Evolutionary conservation across 2,329 filamentous ascomycete species (phyloP).

Genomic region (Nemania sp.): DNA sequence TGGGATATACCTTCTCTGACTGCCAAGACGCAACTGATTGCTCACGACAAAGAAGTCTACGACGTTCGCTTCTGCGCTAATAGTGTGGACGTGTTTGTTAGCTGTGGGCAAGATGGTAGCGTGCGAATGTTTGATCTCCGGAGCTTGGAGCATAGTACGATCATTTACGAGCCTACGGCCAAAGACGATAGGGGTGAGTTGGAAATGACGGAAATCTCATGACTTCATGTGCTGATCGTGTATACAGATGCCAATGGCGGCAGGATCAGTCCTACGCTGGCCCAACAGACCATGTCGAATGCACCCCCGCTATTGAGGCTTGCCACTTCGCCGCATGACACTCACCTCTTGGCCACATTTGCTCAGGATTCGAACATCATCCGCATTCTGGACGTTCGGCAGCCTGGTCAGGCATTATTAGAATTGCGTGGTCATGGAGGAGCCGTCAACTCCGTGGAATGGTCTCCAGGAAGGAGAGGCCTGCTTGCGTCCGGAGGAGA

Average conservation of each 20-base stretch:
- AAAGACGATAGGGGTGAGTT: conserved; percentile 73
- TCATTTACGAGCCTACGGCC: conserved; percentile 95
- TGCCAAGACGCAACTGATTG: conserved; percentile 96
- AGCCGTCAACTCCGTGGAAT: conserved; percentile 90
- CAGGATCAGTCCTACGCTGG: conserved; percentile 72
- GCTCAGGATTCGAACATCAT: conserved; percentile 90
- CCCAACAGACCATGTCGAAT: conserved; percentile 75
- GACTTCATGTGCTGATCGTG: conserved; percentile 7
- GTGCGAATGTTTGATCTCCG: conserved; percentile 98
- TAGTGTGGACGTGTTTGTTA: conserved; percentile 98
- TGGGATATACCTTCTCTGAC: conserved; percentile 99
- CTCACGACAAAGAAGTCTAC: conserved; percentile 98
- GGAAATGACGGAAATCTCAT: neutral
- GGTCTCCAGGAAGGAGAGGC: conserved; percentile 85
- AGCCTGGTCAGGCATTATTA: conserved; percentile 91
- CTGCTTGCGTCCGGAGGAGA: conserved; percentile 90
- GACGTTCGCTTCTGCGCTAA: conserved; percentile 98
- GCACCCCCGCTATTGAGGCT: conserved; percentile 78
- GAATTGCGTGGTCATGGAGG: conserved; percentile 89
- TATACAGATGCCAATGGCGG: conserved; percentile 57
- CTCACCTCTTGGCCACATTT: conserved; percentile 95
- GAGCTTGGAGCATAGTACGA: conserved; percentile 95
- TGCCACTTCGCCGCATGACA: conserved; percentile 91
- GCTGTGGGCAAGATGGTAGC: conserved; percentile 94
- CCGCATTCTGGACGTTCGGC: conserved; percentile 92